Percentiles rank a stretch among this genome's conserved stretches.
Conservation (phyloP, 1,139 yeast genomes). For the Debaryomycetaceae sp. region DNA sequence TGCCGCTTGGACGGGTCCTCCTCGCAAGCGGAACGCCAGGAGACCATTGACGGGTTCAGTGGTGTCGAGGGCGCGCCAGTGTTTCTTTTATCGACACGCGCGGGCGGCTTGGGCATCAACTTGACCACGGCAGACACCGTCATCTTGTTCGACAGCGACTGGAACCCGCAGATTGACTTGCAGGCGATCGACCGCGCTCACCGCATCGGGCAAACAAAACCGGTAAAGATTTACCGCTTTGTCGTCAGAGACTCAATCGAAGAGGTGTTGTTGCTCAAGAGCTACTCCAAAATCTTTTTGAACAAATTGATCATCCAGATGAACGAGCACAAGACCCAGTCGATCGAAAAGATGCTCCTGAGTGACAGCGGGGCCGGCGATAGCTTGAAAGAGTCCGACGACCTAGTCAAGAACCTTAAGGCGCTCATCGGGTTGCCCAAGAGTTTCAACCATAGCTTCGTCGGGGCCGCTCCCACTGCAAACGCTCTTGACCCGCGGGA, state of each 20-base stretch:
- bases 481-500: constrained; percentile 26
- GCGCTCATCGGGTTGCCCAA: constrained; percentile 31
- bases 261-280: constrained; percentile 70
- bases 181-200: constrained; percentile 97
- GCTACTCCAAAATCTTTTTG: constrained; percentile 72
- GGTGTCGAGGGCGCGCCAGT: constrained; percentile 30
- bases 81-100: constrained; percentile 81
- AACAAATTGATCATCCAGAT: constrained; percentile 81
- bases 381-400: constrained; percentile 8
- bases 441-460: constrained; percentile 12
- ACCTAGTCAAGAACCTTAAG: constrained; percentile 17
- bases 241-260: constrained; percentile 78
- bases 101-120: constrained; percentile 93
- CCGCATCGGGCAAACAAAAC: constrained; percentile 83
- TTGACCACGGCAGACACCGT: constrained; percentile 87
- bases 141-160: constrained; percentile 83
- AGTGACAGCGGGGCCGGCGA: constrained; percentile 16
- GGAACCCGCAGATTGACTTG: constrained; percentile 96
- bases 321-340: constrained; percentile 65
- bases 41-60: constrained; percentile 54
- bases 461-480: constrained; percentile 11
- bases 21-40: constrained; percentile 60
- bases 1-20: constrained; percentile 79
- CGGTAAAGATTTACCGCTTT: constrained; percentile 76
- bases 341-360: constrained; percentile 15